Conservation (phyloP, 2,329 filamentous ascomycete genomes). For the Lachnellula cervina region DNA sequence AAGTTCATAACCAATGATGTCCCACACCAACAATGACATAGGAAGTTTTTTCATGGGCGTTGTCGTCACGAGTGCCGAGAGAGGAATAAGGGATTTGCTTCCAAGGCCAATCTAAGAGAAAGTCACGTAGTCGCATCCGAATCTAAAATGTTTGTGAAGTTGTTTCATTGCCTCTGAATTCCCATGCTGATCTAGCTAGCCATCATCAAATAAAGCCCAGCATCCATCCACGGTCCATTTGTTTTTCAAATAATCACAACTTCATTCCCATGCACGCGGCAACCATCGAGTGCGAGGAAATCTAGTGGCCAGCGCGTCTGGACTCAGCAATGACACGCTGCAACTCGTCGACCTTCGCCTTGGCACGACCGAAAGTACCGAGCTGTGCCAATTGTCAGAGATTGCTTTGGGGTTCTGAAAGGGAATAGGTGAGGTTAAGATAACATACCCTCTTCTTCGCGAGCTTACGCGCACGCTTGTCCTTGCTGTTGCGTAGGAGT, state of each 20-base stretch:
- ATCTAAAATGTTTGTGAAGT: conserved; percentile 10
- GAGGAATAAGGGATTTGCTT: neutral
- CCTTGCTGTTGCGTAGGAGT: conserved; percentile 97
- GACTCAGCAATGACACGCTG: conserved; percentile 96
- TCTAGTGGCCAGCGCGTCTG: conserved; percentile 71
- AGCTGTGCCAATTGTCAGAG: conserved; percentile 52
- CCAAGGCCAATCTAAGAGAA: neutral
- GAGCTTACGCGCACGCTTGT: conserved; percentile 98
- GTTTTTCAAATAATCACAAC: conserved; percentile 19
- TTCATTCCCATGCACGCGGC: conserved; percentile 13
- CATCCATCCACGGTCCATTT: conserved; percentile 8
- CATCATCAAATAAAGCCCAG: conserved; percentile 9
- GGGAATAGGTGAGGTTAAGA: neutral
- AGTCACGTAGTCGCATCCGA: too few species aligned
- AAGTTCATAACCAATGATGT: neutral
- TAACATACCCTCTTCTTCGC: conserved; percentile 93
- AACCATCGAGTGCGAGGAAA: conserved; percentile 10
- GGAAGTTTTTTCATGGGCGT: neutral
- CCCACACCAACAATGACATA: neutral
- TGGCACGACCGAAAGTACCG: conserved; percentile 97
- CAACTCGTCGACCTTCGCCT: conserved; percentile 99
- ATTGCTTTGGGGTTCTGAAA: too few species aligned
- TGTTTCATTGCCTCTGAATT: conserved; percentile 18
- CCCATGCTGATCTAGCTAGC: conserved; percentile 13
- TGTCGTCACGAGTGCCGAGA: neutral